phyloP scores from a whole-genome alignment of 768 basidiomycete species.

The Pleurotus eryngii region DNA sequence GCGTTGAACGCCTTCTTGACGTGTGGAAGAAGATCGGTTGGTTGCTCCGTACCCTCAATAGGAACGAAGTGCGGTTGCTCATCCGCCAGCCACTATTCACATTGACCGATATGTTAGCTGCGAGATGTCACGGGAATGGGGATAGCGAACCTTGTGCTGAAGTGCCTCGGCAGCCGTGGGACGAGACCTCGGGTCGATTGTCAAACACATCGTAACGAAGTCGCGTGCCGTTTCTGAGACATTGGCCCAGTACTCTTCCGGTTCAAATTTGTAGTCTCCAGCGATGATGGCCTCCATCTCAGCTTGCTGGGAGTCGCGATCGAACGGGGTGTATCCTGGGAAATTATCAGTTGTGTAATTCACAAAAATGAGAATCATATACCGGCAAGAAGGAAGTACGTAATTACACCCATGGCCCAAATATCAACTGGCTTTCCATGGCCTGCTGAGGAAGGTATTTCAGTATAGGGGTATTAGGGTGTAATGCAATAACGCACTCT shows the following conservation, averaged over 20 bases:
- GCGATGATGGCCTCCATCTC: constrained; percentile 96
- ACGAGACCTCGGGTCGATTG: constrained; percentile 75
- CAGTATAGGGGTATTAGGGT: constrained; percentile 1
- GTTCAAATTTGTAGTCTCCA: constrained; percentile 86
- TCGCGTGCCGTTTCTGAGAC: constrained; percentile 80
- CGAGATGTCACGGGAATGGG: too few relatives aligned
- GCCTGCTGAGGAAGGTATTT: constrained; percentile 49
- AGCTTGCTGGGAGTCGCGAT: constrained; percentile 80
- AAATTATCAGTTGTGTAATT: not conserved
- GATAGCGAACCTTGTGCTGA: constrained; percentile 49
- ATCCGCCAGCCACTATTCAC: constrained; percentile 64
- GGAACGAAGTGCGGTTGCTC: constrained; percentile 68
- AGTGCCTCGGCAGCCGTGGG: constrained; percentile 77
- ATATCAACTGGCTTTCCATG: constrained; percentile 94
- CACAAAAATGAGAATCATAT: not conserved
- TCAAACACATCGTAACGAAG: constrained; percentile 82
- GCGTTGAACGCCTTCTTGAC: constrained; percentile 91
- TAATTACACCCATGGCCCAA: constrained; percentile 98
- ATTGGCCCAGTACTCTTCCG: constrained; percentile 80
- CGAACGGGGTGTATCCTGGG: constrained; percentile 90
- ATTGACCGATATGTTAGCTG: not conserved
- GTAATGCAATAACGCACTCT: constrained; percentile 46
- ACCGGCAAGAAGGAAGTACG: constrained; percentile 82
- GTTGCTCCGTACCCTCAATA: constrained; percentile 53
- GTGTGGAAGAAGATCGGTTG: constrained; percentile 79